These are phyloP conservation scores for Lentithecium fluviatile DNA, from an alignment of 495 filamentous ascomycete genomes.

Conservation along the genomic window DNA sequence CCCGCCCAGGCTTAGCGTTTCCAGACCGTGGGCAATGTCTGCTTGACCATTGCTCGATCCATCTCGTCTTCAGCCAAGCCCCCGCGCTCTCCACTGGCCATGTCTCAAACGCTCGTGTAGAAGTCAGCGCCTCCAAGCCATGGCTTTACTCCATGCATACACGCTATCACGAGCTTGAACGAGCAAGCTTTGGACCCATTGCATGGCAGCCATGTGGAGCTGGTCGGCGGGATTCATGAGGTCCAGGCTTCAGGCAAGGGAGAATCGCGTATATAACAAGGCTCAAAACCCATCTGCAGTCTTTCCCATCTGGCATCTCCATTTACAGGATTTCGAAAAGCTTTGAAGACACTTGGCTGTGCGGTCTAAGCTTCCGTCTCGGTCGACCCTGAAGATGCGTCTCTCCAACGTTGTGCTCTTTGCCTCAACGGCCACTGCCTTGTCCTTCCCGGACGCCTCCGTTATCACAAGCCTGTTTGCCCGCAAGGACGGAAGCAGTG, in stretches of 20 bases:
- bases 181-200: background rate
- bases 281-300: background rate
- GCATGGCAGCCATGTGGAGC: background rate
- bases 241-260: background rate
- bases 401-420: conserved; percentile 17
- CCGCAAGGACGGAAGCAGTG: conserved; percentile 13
- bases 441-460: conserved; percentile 21
- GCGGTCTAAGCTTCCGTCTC: background rate
- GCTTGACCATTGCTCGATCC: no score
- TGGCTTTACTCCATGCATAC: background rate
- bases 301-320: background rate
- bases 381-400: conserved; percentile 30
- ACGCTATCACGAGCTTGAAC: background rate
- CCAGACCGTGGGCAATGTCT: no score
- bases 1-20: no score
- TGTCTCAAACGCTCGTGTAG: no score
- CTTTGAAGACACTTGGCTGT: background rate
- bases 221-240: background rate
- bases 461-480: conserved; percentile 3
- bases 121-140: background rate
- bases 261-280: background rate
- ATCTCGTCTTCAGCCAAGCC: background rate
- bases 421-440: conserved; percentile 16
- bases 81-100: background rate
- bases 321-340: conserved; percentile 1